Conservation (phyloP, 768 basidiomycete genomes). For the Psilocybe cubensis region DNA sequence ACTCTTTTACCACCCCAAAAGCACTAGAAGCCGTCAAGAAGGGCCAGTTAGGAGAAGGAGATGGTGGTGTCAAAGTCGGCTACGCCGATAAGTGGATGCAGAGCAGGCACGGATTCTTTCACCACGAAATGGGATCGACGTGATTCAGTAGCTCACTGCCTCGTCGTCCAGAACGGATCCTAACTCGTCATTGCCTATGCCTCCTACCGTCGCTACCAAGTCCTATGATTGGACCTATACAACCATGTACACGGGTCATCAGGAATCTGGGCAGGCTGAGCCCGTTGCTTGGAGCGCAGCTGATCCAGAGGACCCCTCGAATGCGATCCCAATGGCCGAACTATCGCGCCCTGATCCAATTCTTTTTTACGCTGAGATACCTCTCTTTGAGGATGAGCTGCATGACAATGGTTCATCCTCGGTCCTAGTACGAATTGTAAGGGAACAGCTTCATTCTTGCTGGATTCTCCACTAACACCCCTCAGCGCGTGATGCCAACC, state of each 20-base stretch:
- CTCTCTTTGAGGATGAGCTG: constrained; percentile 94
- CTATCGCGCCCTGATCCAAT: constrained; percentile 93
- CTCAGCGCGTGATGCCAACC: constrained; percentile 94
- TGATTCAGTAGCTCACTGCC: constrained; percentile 14
- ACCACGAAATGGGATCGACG: not conserved
- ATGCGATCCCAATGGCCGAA: constrained; percentile 82
- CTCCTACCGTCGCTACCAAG: constrained; percentile 75
- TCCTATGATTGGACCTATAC: constrained; percentile 99
- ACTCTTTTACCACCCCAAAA: constrained; percentile 66
- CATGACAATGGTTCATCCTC: constrained; percentile 95
- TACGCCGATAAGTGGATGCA: constrained; percentile 95
- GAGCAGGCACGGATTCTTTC: constrained; percentile 65
- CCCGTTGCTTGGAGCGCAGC: constrained; percentile 51
- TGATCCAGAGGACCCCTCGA: constrained; percentile 56
- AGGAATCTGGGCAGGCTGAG: constrained; percentile 14
- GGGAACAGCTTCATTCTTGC: constrained; percentile 31
- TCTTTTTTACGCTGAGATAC: constrained; percentile 95
- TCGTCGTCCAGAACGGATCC: constrained; percentile 60
- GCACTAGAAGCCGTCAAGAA: constrained; percentile 77
- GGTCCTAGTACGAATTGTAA: constrained; percentile 83
- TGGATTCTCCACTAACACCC: not conserved
- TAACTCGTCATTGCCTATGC: constrained; percentile 65
- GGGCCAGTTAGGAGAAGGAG: constrained; percentile 75
- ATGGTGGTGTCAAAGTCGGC: constrained; percentile 92
- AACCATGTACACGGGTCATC: constrained; percentile 78